Evolutionary conservation across 140 eudicot genomes (phyloP).

Genomic region (Anethum foeniculum): DNA sequence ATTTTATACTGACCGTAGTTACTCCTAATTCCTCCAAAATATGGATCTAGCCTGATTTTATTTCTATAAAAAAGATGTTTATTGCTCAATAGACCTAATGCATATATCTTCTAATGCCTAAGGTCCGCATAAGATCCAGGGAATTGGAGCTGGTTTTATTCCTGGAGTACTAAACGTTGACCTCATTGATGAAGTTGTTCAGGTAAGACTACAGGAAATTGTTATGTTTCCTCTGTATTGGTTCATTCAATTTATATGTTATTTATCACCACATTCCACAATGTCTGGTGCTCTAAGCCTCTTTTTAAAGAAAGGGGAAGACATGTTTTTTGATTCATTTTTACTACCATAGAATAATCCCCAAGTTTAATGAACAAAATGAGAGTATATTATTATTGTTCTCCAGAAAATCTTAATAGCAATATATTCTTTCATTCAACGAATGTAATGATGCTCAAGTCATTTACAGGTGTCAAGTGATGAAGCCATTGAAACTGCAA

Average conservation of each 20-base stretch:
- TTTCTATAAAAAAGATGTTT: not conserved
- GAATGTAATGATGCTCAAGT: not conserved
- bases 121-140: slow-evolving; percentile 78
- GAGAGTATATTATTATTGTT: not conserved
- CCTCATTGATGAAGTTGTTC: slow-evolving; percentile 65
- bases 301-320: not conserved
- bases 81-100: not conserved
- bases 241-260: too few species aligned
- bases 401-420: not conserved
- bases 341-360: not conserved
- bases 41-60: not conserved
- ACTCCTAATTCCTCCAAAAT: not conserved
- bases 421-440: not conserved
- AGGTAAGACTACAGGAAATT: slow-evolving; percentile 27
- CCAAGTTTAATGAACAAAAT: not conserved
- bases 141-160: slow-evolving; percentile 71
- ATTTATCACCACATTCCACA: not conserved
- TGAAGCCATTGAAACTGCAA: slow-evolving; percentile 75
- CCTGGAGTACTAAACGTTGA: slow-evolving; percentile 55
- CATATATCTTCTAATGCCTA: slow-evolving; percentile 17
- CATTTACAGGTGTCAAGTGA: slow-evolving; percentile 37
- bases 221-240: not conserved
- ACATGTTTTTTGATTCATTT: not conserved
- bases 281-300: not conserved
- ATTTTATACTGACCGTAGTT: not conserved